Percentiles rank a stretch among this genome's conserved stretches.
These are phyloP conservation scores for Auriscalpium microsporum DNA, from an alignment of 768 basidiomycete genomes.

Conservation along the genomic window DNA sequence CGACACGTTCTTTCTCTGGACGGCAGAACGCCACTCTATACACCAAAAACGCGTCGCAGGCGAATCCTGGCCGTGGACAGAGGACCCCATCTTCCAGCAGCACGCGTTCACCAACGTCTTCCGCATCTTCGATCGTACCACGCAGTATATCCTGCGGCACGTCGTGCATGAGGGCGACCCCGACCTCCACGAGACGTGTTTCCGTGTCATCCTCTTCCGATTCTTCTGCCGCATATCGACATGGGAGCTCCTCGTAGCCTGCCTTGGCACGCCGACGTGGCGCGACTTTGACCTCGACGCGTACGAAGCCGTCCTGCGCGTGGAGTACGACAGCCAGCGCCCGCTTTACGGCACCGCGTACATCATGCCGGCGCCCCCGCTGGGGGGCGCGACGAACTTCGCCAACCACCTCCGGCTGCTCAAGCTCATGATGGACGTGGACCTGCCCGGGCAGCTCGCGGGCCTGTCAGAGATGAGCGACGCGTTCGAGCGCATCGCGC, in stretches of 20 bases:
- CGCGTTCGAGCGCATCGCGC: constrained; percentile 42
- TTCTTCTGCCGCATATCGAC: constrained; percentile 65
- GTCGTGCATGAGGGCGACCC: constrained; percentile 66
- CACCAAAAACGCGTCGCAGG: constrained; percentile 22
- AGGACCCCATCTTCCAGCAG: constrained; percentile 45
- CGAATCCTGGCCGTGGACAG: constrained; percentile 44
- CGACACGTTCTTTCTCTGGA: constrained; percentile 24
- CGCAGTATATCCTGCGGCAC: constrained; percentile 59
- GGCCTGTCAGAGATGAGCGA: constrained; percentile 51
- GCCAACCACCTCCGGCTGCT: constrained; percentile 56
- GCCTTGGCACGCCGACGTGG: constrained; percentile 58
- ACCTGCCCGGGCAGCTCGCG: constrained; percentile 41
- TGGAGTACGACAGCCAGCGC: constrained; percentile 28
- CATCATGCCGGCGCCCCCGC: constrained; percentile 59
- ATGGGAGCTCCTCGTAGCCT: constrained; percentile 49
- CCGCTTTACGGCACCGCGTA: constrained; percentile 65
- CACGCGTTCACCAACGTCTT: constrained; percentile 69
- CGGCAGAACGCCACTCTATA: constrained; percentile 24
- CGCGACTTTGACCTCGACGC: constrained; percentile 39
- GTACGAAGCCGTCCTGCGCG: constrained; percentile 46
- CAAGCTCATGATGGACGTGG: constrained; percentile 38
- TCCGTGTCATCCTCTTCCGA: constrained; percentile 67
- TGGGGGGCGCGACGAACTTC: constrained; percentile 35
- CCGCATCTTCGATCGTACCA: constrained; percentile 62
- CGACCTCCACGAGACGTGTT: constrained; percentile 51